Evolutionary conservation across 2,329 filamentous ascomycete genomes (phyloP), one percentile per base, ranked within the genome.

Genomic region (Pestalotiopsis sp.): DNA sequence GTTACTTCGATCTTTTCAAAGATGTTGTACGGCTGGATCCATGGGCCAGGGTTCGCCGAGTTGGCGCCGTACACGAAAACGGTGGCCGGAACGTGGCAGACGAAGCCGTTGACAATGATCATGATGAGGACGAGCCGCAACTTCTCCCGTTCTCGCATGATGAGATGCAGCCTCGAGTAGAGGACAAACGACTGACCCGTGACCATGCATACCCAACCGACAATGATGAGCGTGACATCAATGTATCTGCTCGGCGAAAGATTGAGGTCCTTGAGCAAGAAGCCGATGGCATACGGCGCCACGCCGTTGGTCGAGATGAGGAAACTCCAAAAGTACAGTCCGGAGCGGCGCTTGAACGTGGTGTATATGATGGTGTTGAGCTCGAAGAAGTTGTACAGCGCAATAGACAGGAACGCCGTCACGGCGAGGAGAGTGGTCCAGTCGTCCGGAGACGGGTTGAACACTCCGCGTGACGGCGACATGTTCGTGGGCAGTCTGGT

Each of bases 151-250:
- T 85, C 83, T 4, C 81, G 82, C 4, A 85, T 78, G 11, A 89
- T 81, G 2, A 89, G 80, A 72, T 88, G 85, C 1, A 89, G 81
- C 17, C 87, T 83, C 2, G 85, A 88, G 77, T 86, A 89, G 3
- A 89, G 79, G 3, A 89, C 87, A n/a, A 87, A 72, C 0, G 84
- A 83, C 73, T 88, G 85, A 0, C 87, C 87, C 20, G 85, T 86
- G 1, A 89, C 82, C 85, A 89, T 87, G 3, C 78, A 75, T 73
- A 82, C 85, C 86, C 86, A 88, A 1, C 86, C 86, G 11, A 68
- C 23, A 23, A 49, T 31, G 27, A 67, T 64, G 38, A 61, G 56
- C n/a, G 59, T 39, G 2, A 64, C 14, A 38, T 58, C 38, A 17
- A 67, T 62, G 20, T 59, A 61, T 11, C 14, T 14, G 20, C 23